These are phyloP conservation scores for Ceratobasidium sp. DNA, from an alignment of 1,284 basidiomycete species.

Conservation along the genomic window DNA sequence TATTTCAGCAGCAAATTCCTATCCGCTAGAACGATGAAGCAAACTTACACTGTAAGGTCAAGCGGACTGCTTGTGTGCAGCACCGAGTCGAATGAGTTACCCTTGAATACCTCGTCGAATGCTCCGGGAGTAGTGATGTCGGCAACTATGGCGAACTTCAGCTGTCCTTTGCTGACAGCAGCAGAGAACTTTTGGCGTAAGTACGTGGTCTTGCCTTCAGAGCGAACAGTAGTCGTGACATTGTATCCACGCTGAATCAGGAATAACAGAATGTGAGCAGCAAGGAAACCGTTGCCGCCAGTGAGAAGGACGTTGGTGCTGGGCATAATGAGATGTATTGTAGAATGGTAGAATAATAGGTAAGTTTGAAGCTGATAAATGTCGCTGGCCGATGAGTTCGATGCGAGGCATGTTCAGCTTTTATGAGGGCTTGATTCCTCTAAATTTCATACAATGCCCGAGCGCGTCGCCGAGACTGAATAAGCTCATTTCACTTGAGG, in stretches of 20 bases:
- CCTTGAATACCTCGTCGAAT: slow-evolving; percentile 45
- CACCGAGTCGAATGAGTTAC: slow-evolving; percentile 43
- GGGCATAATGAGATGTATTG: no score
- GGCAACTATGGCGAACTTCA: slow-evolving; percentile 38
- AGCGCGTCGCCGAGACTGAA: no score
- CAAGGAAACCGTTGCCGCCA: slow-evolving; percentile 44
- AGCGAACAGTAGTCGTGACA: slow-evolving; percentile 41
- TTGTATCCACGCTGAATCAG: slow-evolving; percentile 34
- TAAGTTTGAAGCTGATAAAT: no score
- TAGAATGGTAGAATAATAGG: no score
- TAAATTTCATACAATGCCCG: no score
- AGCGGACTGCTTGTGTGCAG: slow-evolving; percentile 41
- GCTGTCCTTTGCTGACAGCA: slow-evolving; percentile 17
- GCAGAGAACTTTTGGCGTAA: slow-evolving; percentile 39
- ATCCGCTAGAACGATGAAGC: neutral
- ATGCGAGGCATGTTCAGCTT: no score
- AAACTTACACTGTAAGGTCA: slow-evolving; percentile 30
- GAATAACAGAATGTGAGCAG: slow-evolving; percentile 31
- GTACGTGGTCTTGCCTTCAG: slow-evolving; percentile 42
- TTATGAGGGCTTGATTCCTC: no score
- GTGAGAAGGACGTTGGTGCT: slow-evolving; percentile 38
- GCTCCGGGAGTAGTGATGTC: slow-evolving; percentile 43
- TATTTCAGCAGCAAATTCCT: no score
- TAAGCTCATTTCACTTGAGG: no score
- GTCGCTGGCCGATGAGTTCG: no score